These are phyloP conservation scores for Carex arenaria DNA, from an alignment of 202 grass and related monocot species.

Conservation along the genomic window DNA sequence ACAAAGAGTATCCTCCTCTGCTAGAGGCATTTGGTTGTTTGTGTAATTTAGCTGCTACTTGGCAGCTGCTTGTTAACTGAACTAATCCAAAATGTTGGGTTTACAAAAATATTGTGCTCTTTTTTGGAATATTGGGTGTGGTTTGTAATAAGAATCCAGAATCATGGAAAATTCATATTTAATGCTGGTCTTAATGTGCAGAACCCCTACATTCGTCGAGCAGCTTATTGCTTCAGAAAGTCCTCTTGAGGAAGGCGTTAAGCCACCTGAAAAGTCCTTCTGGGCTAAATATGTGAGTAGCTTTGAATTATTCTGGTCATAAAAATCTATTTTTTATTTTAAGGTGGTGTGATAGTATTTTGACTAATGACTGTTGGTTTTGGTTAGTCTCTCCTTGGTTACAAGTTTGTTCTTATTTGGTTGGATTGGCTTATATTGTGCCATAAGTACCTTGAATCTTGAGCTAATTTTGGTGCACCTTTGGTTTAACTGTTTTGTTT, in stretches of 20 bases:
- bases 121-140: neutral
- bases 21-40: neutral
- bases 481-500: neutral
- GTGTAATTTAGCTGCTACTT: neutral
- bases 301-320: constrained; percentile 2
- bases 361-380: neutral
- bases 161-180: constrained; percentile 5
- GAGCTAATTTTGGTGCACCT: neutral
- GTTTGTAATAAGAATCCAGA: constrained; percentile 1
- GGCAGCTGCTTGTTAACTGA: neutral
- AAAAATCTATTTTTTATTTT: neutral
- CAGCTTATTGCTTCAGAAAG: constrained; percentile 56
- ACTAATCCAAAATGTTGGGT: neutral
- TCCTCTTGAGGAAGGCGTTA: constrained; percentile 66
- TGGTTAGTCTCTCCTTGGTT: neutral
- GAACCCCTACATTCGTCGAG: constrained; percentile 89
- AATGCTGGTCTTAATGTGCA: constrained; percentile 24
- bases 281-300: constrained; percentile 98
- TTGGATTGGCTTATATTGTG: neutral
- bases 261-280: constrained; percentile 86
- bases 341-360: neutral
- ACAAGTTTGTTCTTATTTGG: neutral
- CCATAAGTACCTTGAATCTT: neutral
- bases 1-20: neutral
- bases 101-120: neutral